Percentiles rank a stretch among this genome's conserved stretches.
phyloP scores from a whole-genome alignment of 768 basidiomycete genomes.

The Panaeolus cyanescens region DNA sequence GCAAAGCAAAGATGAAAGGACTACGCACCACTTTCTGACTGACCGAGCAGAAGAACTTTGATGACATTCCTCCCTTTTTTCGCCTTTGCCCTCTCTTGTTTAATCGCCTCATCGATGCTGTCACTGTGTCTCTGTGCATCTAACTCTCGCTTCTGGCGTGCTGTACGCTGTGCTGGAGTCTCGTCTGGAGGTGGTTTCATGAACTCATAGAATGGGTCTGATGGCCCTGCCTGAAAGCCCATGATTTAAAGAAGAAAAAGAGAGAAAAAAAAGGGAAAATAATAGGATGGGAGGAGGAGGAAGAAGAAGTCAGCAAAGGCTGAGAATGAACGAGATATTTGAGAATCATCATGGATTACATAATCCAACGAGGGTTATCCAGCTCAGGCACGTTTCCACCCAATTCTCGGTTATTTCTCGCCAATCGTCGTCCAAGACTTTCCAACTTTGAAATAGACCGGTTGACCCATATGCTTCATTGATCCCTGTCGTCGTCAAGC shows the following conservation, averaged over 20 bases:
- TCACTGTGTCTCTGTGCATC: conserved; percentile 53
- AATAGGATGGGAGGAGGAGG: neutral
- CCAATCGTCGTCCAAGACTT: neutral
- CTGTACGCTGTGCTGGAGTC: conserved; percentile 50
- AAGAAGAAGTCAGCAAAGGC: neutral
- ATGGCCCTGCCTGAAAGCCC: conserved; percentile 35
- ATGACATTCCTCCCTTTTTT: conserved; percentile 50
- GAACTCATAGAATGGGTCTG: conserved; percentile 46
- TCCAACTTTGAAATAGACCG: neutral
- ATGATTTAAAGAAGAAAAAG: conserved; percentile 20
- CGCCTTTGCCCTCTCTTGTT: conserved; percentile 41
- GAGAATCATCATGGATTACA: conserved; percentile 19
- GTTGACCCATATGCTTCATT: neutral
- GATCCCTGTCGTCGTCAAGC: neutral
- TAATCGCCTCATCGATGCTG: conserved; percentile 62
- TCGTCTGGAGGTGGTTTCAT: conserved; percentile 55
- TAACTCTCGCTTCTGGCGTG: conserved; percentile 45
- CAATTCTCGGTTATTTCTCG: conserved; percentile 17
- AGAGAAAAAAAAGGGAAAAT: conserved; percentile 13
- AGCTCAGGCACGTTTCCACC: conserved; percentile 17
- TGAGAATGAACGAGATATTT: conserved; percentile 19
- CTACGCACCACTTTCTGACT: conserved; percentile 63
- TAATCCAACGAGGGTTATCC: conserved; percentile 13
- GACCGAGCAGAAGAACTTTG: conserved; percentile 64
- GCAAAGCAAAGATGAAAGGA: conserved; percentile 3